Evolutionary conservation across 257 asterid species (phyloP).

Genomic region (Solanum lignicaule): DNA sequence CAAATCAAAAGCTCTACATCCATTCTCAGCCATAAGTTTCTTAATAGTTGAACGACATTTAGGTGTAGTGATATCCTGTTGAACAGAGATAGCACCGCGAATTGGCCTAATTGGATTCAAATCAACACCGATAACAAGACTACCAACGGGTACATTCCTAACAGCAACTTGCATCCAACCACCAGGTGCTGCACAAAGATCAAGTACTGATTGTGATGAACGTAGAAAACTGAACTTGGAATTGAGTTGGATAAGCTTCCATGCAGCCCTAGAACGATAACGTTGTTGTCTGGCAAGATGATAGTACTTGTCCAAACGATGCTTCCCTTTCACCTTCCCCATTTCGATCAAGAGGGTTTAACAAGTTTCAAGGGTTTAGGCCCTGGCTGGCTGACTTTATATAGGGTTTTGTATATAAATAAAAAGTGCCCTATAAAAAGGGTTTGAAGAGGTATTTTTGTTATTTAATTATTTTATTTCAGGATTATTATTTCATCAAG

Average conservation of each 20-base stretch:
- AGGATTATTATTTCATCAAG: no score
- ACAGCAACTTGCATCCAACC: constrained; percentile 97
- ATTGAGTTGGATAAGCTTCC: constrained; percentile 83
- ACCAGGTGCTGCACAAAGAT: constrained; percentile 98
- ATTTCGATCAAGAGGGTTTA: constrained; percentile 15
- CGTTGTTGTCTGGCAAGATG: constrained; percentile 82
- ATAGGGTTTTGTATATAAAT: not conserved
- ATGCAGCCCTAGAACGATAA: constrained; percentile 84
- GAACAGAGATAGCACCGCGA: constrained; percentile 71
- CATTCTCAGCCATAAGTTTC: constrained; percentile 71
- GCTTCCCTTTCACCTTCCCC: constrained; percentile 95
- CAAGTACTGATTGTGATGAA: constrained; percentile 67
- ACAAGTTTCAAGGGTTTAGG: not conserved
- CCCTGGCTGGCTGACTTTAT: not conserved
- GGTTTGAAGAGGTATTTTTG: not conserved
- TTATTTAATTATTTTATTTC: no score
- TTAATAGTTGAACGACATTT: constrained; percentile 55
- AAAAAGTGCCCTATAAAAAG: no score
- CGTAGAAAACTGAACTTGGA: constrained; percentile 62
- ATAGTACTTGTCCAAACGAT: constrained; percentile 74
- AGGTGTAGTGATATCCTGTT: constrained; percentile 63
- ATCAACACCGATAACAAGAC: constrained; percentile 82
- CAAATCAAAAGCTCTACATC: constrained; percentile 63
- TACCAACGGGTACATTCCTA: constrained; percentile 70
- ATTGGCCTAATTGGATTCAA: constrained; percentile 73